A percentile compares a stretch with the other conserved stretches of the same genome.
phyloP scores from a whole-genome alignment of 139 green algal species.

The Micractinium conductrix region DNA sequence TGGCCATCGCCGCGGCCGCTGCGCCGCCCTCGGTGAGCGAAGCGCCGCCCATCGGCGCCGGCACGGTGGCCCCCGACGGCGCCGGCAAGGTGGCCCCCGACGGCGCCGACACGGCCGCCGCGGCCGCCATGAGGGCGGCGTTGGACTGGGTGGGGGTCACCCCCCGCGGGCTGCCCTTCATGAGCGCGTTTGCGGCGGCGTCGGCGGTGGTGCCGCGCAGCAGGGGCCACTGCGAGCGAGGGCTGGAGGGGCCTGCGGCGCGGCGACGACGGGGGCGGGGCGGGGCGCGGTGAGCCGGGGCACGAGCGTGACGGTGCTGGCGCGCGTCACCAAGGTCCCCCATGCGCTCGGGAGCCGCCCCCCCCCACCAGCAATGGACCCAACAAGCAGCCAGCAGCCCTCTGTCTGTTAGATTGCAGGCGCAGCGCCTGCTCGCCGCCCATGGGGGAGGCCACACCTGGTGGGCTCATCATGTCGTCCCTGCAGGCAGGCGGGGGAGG shows the following conservation, averaged over 20 bases:
- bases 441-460: constrained; percentile 2
- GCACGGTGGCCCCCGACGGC: no score
- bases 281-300: no score
- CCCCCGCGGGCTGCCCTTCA: constrained; percentile 14
- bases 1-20: background rate
- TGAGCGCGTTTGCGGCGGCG: background rate
- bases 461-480: constrained; percentile 30
- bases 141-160: constrained; percentile 26
- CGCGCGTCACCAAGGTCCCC: no score
- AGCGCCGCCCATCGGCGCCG: no score
- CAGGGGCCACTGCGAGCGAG: background rate
- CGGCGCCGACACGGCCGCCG: background rate
- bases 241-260: constrained; percentile 24
- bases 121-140: background rate
- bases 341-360: no score
- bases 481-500: background rate
- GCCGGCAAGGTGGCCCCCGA: background rate
- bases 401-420: background rate
- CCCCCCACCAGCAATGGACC: no score
- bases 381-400: no score
- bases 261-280: background rate
- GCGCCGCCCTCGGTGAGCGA: background rate
- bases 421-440: background rate
- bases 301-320: no score
- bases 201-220: constrained; percentile 12